A percentile compares a stretch with the other conserved stretches of the same genome.
These are phyloP conservation scores for Cercospora sojina DNA, from an alignment of 2,329 filamentous ascomycete species.

Conservation along the genomic window DNA sequence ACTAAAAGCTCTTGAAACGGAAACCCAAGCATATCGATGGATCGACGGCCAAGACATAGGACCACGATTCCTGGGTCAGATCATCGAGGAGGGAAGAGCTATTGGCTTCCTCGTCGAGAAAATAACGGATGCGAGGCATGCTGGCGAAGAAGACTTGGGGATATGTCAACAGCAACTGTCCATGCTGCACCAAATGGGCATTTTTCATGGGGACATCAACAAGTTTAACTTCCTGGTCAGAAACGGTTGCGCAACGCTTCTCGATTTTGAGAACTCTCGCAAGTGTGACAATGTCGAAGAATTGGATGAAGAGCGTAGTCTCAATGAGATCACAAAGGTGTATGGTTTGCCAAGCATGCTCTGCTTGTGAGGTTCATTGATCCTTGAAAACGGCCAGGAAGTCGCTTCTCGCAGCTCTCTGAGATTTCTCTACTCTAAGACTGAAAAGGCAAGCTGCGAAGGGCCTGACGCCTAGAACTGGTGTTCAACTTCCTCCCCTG, in stretches of 20 bases:
- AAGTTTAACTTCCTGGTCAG: background rate
- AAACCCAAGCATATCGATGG: slow-evolving; percentile 42
- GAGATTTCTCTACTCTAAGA: too few species aligned
- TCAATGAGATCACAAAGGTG: too few species aligned
- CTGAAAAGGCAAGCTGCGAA: too few species aligned
- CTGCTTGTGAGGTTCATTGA: too few species aligned
- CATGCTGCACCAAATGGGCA: background rate
- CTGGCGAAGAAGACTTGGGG: slow-evolving; percentile 31
- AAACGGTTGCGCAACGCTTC: background rate
- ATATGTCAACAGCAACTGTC: background rate
- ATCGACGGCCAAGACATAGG: slow-evolving; percentile 40
- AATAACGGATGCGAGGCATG: slow-evolving; percentile 32
- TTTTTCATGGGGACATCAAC: background rate
- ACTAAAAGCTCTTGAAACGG: slow-evolving; percentile 38
- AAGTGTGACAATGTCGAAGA: background rate
- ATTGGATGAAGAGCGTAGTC: background rate
- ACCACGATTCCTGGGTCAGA: slow-evolving; percentile 43
- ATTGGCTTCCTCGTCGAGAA: slow-evolving; percentile 44
- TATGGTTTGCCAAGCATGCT: too few species aligned
- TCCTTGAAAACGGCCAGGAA: too few species aligned
- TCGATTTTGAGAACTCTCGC: background rate
- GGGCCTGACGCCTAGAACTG: too few species aligned
- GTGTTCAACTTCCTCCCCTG: too few species aligned
- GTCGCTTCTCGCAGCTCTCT: too few species aligned
- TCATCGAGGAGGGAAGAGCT: slow-evolving; percentile 42